Percentiles rank a stretch among this genome's conserved stretches.
These are phyloP conservation scores for Suhomyces emberorum DNA, from an alignment of 805 yeast genomes.

Conservation along the genomic window DNA sequence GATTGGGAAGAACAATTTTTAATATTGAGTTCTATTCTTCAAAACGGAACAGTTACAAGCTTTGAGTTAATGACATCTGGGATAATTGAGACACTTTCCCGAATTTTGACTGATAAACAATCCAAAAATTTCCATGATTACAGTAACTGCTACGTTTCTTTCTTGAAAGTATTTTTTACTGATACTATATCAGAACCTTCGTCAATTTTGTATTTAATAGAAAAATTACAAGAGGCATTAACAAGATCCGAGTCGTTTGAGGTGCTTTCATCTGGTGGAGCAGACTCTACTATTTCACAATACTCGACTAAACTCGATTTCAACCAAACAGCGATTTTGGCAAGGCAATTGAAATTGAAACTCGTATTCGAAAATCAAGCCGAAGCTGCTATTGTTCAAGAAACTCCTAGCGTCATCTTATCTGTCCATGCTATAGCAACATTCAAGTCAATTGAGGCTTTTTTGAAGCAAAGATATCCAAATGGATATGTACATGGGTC, in stretches of 20 bases:
- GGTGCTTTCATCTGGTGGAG: conserved; percentile 49
- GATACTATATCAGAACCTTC: conserved; percentile 1
- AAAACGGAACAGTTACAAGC: conserved; percentile 48
- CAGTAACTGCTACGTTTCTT: conserved; percentile 41
- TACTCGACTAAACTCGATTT: conserved; percentile 11
- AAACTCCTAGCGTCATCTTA: conserved; percentile 33
- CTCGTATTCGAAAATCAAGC: conserved; percentile 26
- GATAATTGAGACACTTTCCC: conserved; percentile 43
- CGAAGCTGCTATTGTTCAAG: conserved; percentile 18
- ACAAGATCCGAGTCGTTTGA: conserved; percentile 74
- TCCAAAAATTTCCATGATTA: conserved; percentile 19
- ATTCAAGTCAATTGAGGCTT: conserved; percentile 48
- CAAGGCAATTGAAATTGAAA: conserved; percentile 64
- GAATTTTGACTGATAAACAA: conserved; percentile 26
- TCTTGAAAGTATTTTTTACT: conserved; percentile 39
- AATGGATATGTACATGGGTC: conserved; percentile 19
- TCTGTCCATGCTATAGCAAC: conserved; percentile 63
- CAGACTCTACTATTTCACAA: not conserved
- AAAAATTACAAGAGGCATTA: conserved; percentile 66
- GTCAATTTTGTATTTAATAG: conserved; percentile 44
- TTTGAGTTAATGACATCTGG: conserved; percentile 76
- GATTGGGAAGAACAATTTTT: conserved; percentile 28
- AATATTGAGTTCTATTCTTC: conserved; percentile 15
- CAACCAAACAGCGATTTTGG: conserved; percentile 56
- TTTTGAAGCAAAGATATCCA: conserved; percentile 40